Evolutionary conservation across 106 monocot species (phyloP), one percentile per base, ranked within the genome.

Genomic region (Gastrodia elata): DNA sequence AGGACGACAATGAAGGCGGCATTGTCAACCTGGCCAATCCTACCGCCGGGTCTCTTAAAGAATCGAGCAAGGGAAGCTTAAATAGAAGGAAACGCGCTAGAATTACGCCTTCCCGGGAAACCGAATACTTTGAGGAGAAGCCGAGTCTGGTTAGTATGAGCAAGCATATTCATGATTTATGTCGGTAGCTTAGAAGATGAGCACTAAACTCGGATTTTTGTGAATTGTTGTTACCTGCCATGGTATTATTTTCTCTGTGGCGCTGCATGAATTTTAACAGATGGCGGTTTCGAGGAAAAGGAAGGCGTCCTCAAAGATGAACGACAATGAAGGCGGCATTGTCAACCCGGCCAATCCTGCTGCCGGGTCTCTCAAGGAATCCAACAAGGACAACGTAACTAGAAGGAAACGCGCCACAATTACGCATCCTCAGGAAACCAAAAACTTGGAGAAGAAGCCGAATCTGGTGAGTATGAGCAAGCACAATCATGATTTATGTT

Each of bases 71-170:
- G 61, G 32, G 61, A 8, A 61, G 30, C 13, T 26, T 30, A 13
- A 61, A 61, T 61, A 61, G 61, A 61, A 61, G 61, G 61, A 61
- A 61, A 14, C 30, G 61, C 61, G 30, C 8, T 10, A 11, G 61
- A 32, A 32, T 10, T 61, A 32, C 2, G 28, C 61, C 30, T 61
- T 1, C 30, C 4, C 61, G 11, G 61, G 30, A 61, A 13, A 2
- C 61, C 30, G 8, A 32, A 11, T 61, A 61, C 28, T 61, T 61
- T 30, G 61, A 61, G 26, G 61, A 61, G 6, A 61, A 61, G 30
- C 61, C 28, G 61, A 61, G 30, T 61, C 61, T 61, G 61, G 61
- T 61, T 26, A 61, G 61, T 61, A 52, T 52, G 52, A 22, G 22
- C n/a, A n/a, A n/a, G n/a, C n/a, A n/a, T n/a, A 48, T 16, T 52